Percentiles rank a stretch among this genome's conserved stretches.
phyloP scores from a whole-genome alignment of 139 green algal species.

The Chlamydomonas sp. region DNA sequence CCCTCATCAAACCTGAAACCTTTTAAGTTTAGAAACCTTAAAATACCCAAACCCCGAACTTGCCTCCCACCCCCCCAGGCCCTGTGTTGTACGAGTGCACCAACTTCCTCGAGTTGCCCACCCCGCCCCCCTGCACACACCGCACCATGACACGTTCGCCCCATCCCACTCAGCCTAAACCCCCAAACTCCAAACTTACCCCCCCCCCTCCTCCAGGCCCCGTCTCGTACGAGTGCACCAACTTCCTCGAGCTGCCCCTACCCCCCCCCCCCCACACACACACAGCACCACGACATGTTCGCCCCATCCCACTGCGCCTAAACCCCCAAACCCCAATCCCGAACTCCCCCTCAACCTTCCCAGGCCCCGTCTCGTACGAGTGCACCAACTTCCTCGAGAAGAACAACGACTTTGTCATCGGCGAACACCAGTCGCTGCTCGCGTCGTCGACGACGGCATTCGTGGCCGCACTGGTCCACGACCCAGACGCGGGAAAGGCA shows the following conservation, averaged over 20 bases:
- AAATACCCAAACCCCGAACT: too few species aligned
- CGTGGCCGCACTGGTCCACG: conserved; percentile 42
- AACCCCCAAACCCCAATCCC: neutral
- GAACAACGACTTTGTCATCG: conserved; percentile 87
- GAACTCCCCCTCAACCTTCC: too few species aligned
- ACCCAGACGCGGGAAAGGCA: neutral
- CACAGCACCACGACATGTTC: neutral
- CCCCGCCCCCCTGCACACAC: too few species aligned
- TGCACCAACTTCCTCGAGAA: conserved; percentile 64
- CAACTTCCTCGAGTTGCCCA: neutral
- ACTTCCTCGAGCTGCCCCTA: neutral
- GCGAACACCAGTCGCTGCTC: conserved; percentile 87
- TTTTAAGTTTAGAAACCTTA: too few species aligned
- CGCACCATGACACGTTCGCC: neutral
- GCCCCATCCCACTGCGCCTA: neutral
- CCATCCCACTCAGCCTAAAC: neutral
- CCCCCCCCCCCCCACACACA: too few species aligned
- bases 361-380: conserved; percentile 56
- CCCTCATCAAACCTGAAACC: too few species aligned
- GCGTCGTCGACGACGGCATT: conserved; percentile 45
- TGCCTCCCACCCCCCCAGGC: too few species aligned
- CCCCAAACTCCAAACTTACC: neutral
- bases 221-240: too few species aligned
- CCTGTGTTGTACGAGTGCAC: too few species aligned
- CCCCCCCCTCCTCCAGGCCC: conserved; percentile 19